Evolutionary conservation across 495 filamentous ascomycete species (phyloP).

Genomic region (Podospora conica): DNA sequence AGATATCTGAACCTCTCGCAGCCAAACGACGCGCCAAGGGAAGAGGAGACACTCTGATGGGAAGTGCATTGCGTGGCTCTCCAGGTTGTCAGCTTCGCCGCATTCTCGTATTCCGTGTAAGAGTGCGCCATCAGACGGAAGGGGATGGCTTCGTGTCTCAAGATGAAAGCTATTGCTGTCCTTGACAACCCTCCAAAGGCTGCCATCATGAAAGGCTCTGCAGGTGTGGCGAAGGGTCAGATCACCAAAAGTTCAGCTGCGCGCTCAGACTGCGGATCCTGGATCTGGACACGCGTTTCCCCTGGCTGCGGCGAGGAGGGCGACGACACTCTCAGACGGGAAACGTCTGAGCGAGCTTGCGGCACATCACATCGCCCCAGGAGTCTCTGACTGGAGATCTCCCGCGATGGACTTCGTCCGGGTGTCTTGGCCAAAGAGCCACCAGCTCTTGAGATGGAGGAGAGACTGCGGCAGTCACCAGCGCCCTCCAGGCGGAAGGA

Average conservation of each 20-base stretch:
- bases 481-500: background rate
- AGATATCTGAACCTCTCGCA: background rate
- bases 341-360: constrained; percentile 2
- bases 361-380: background rate
- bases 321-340: background rate
- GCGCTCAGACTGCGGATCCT: constrained; percentile 11
- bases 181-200: background rate
- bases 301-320: background rate
- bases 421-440: background rate
- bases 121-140: background rate
- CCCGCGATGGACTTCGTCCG: background rate
- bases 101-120: background rate
- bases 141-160: background rate
- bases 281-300: background rate
- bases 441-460: background rate
- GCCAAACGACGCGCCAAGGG: background rate
- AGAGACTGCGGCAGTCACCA: background rate
- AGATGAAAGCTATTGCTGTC: background rate
- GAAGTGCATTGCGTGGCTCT: background rate
- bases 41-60: background rate
- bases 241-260: background rate
- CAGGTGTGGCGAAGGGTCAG: background rate
- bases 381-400: background rate
- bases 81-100: background rate
- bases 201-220: background rate